Evolutionary conservation across 75 land plant species (phyloP).

Genomic region (Adiantum capillusveneris): DNA sequence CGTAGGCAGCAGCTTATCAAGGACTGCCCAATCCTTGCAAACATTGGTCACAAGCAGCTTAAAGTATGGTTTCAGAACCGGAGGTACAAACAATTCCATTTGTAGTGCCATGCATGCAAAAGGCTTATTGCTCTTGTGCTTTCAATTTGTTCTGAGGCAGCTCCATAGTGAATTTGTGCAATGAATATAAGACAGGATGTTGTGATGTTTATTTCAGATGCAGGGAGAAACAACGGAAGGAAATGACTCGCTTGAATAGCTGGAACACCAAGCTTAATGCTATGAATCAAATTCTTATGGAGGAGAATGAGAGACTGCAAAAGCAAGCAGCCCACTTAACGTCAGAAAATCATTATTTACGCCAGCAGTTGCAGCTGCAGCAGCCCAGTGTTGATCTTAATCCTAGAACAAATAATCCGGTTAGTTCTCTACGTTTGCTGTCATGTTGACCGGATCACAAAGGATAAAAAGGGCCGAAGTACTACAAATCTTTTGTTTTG

Average conservation of each 20-base stretch:
- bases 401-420: not conserved
- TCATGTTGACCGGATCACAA: too few relatives aligned
- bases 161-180: too few relatives aligned
- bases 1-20: conserved; percentile 84
- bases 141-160: too few relatives aligned
- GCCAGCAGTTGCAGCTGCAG: conserved; percentile 60
- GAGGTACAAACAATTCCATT: conserved; percentile 32
- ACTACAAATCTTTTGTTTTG: too few relatives aligned
- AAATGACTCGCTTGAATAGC: conserved; percentile 76
- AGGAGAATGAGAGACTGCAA: conserved; percentile 93
- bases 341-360: conserved; percentile 80
- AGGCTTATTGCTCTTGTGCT: not conserved
- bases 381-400: conserved; percentile 19
- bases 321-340: conserved; percentile 91
- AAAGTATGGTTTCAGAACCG: conserved; percentile 98
- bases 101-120: too few relatives aligned
- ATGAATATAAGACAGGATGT: too few relatives aligned
- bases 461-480: too few relatives aligned
- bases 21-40: conserved; percentile 81
- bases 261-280: conserved; percentile 86
- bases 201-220: conserved; percentile 39
- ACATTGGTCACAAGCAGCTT: conserved; percentile 96
- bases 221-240: conserved; percentile 96
- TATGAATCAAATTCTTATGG: conserved; percentile 96
- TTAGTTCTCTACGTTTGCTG: too few relatives aligned